A percentile compares a stretch with the other conserved stretches of the same genome.
These are phyloP conservation scores for Francoa sonchifolia DNA, from an alignment of 441 rosid genomes.

Conservation along the genomic window DNA sequence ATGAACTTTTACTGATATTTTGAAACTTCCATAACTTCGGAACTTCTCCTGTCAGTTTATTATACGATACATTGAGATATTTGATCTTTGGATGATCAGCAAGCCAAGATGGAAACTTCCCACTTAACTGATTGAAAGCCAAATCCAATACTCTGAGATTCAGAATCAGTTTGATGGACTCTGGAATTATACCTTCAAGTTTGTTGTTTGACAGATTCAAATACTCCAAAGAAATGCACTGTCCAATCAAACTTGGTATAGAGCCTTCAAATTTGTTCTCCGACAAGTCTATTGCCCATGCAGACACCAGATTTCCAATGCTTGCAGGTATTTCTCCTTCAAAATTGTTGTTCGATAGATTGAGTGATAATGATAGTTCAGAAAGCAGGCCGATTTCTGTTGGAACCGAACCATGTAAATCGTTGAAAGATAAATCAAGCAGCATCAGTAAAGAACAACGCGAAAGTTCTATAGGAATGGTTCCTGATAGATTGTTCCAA, in stretches of 20 bases:
- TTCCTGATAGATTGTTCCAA: conserved; percentile 1
- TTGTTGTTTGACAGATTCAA: conserved; percentile 4
- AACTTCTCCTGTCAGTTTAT: conserved; percentile 10
- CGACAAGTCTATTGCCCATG: conserved; percentile 5
- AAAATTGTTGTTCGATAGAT: too few species aligned
- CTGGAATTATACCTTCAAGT: conserved; percentile 6
- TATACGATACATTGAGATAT: conserved; percentile 9
- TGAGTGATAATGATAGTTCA: not conserved
- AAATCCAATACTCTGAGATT: conserved; percentile 4
- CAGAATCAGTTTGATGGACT: not conserved
- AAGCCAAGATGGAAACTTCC: conserved; percentile 6
- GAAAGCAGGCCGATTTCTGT: conserved; percentile 1
- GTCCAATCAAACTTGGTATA: conserved; percentile 3
- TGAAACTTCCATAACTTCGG: conserved; percentile 9
- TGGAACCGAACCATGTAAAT: conserved; percentile 1
- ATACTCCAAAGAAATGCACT: conserved; percentile 1
- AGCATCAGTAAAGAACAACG: conserved; percentile 1
- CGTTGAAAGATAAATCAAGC: conserved; percentile 8
- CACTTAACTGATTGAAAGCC: conserved; percentile 4
- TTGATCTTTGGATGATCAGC: not conserved
- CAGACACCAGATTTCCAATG: not conserved
- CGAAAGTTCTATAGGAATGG: conserved; percentile 3
- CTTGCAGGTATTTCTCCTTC: conserved; percentile 8
- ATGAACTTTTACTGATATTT: conserved; percentile 5
- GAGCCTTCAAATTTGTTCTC: not conserved